phyloP scores from a whole-genome alignment of 192 early-diverging fungal genomes.

The Oehlia diaphana region DNA sequence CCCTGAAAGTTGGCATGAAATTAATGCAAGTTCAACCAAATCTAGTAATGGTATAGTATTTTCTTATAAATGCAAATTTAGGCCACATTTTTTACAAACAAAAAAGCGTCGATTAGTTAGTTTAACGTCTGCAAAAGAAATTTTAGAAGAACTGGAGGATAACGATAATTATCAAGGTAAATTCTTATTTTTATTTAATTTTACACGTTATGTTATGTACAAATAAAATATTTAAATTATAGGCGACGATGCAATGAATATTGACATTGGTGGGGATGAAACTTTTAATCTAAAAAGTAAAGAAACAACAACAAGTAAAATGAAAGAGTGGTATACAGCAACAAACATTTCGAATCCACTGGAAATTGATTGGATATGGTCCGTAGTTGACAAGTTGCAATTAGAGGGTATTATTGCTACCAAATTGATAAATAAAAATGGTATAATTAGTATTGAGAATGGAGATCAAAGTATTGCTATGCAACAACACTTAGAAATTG shows the following conservation, averaged over 20 bases:
- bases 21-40: background rate
- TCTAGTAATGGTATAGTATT: background rate
- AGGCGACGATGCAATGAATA: background rate
- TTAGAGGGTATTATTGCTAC: conserved; percentile 37
- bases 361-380: conserved; percentile 48
- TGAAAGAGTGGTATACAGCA: background rate
- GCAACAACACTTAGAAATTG: conserved; percentile 47
- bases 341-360: conserved; percentile 29
- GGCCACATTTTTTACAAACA: conserved; percentile 35
- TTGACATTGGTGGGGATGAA: background rate
- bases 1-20: conserved; percentile 29
- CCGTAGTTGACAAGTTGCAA: conserved; percentile 34
- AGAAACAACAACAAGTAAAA: background rate
- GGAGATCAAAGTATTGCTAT: conserved; percentile 38
- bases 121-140: conserved; percentile 30
- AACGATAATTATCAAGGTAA: conserved; percentile 14
- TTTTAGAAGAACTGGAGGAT: conserved; percentile 29
- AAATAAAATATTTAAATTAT: conserved; percentile 24
- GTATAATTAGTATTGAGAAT: conserved; percentile 10
- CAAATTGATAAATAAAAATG: conserved; percentile 31
- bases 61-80: conserved; percentile 29
- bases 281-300: background rate
- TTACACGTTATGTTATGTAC: background rate
- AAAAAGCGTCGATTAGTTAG: conserved; percentile 33
- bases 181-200: background rate